phyloP scores from a whole-genome alignment of 2,329 filamentous ascomycete species.

The Cladosporium halotolerans region DNA sequence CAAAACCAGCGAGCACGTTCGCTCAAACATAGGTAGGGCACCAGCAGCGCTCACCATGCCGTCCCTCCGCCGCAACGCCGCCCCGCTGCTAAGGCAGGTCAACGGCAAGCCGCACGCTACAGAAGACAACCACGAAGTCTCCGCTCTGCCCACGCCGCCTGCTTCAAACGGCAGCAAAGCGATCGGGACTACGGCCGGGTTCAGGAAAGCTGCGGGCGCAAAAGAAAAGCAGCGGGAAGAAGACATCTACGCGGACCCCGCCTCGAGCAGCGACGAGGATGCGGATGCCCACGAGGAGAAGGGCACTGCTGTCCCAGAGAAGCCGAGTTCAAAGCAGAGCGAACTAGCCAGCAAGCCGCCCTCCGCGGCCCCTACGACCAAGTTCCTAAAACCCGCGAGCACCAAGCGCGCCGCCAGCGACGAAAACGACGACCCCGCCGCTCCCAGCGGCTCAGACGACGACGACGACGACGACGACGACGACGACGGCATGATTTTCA shows the following conservation, averaged over 20 bases:
- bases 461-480: neutral
- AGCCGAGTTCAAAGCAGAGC: conserved; percentile 1
- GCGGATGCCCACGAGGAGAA: neutral
- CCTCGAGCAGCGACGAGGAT: conserved; percentile 16
- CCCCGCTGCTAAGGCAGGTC: conserved; percentile 29
- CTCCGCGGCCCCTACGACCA: neutral
- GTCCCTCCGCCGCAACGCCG: neutral
- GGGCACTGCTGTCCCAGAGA: conserved; percentile 7
- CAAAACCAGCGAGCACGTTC: no score
- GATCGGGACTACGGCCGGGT: no score
- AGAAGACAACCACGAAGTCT: conserved; percentile 31
- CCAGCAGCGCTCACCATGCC: neutral
- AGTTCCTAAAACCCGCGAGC: neutral
- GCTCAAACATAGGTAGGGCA: no score
- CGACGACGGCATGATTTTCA: conserved; percentile 12
- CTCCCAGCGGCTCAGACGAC: neutral
- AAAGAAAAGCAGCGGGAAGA: neutral
- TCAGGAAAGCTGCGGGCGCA: neutral
- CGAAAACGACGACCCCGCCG: neutral
- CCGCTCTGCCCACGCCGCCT: conserved; percentile 15
- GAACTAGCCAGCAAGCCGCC: neutral
- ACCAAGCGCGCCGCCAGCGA: conserved; percentile 10
- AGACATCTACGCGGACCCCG: conserved; percentile 14
- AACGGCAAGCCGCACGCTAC: conserved; percentile 31
- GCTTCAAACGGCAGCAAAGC: conserved; percentile 7